Percentiles rank a stretch among this genome's conserved stretches.
phyloP scores from a whole-genome alignment of 2,329 filamentous ascomycete species.

The Aspergillus brasiliensis region DNA sequence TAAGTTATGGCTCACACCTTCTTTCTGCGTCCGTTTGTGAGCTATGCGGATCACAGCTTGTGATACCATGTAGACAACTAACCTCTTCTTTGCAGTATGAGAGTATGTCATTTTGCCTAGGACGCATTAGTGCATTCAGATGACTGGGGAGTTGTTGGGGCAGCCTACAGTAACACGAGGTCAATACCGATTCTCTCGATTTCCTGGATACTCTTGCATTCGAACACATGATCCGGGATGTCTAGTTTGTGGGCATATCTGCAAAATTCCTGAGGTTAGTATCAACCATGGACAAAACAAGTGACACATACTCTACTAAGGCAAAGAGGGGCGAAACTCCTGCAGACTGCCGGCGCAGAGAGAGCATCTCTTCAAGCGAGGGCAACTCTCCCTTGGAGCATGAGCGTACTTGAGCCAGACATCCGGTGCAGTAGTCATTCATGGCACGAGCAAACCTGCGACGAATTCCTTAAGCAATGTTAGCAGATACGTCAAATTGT shows the following conservation, averaged over 20 bases:
- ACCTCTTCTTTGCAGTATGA: constrained; percentile 31
- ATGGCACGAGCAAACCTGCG: constrained; percentile 17
- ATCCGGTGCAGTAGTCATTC: constrained; percentile 22
- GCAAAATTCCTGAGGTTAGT: background rate
- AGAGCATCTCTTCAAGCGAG: constrained; percentile 19
- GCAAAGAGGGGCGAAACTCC: constrained; percentile 25
- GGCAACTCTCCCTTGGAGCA: constrained; percentile 15
- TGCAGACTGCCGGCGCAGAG: constrained; percentile 20
- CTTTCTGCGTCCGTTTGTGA: constrained; percentile 13
- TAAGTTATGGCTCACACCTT: constrained; percentile 26
- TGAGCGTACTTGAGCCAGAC: constrained; percentile 19
- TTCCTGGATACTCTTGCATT: constrained; percentile 20
- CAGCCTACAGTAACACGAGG: constrained; percentile 21
- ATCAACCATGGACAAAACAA: background rate
- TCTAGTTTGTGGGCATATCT: constrained; percentile 23
- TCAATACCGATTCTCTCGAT: constrained; percentile 24
- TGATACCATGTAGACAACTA: background rate
- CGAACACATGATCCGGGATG: constrained; percentile 22
- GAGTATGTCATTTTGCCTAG: constrained; percentile 29
- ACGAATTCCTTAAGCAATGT: constrained; percentile 9
- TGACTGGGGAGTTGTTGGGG: background rate
- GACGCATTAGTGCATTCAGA: background rate
- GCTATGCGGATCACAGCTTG: background rate
- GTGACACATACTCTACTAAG: constrained; percentile 22
- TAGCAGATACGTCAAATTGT: background rate